Conservation (phyloP, 352 stramenopile genomes). For the Phytopythium kandeliae region DNA sequence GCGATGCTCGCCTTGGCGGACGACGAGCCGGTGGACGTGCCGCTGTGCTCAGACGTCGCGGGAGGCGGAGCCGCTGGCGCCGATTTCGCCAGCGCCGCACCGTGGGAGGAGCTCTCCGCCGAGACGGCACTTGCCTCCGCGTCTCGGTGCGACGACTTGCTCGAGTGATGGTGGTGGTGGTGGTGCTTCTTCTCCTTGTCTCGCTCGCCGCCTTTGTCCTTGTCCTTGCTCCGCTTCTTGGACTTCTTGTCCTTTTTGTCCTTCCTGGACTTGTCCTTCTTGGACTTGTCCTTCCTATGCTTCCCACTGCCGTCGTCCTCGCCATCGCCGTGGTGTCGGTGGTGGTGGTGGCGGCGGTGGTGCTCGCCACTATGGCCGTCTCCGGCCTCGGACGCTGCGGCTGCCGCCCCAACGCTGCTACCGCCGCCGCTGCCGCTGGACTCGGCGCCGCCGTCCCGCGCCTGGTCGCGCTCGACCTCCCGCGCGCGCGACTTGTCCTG, state of each 20-base stretch:
- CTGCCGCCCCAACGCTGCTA: slow-evolving; percentile 10
- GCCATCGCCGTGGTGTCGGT: slow-evolving; percentile 4
- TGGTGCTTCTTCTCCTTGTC: slow-evolving; percentile 29
- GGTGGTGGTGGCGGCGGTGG: slow-evolving; percentile 12
- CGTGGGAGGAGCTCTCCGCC: not conserved
- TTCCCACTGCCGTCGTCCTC: slow-evolving; percentile 20
- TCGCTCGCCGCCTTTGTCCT: slow-evolving; percentile 22
- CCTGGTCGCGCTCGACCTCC: slow-evolving; percentile 7
- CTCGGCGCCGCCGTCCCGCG: slow-evolving; percentile 4
- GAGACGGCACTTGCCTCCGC: slow-evolving; percentile 3
- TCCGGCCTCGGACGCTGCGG: slow-evolving; percentile 6
- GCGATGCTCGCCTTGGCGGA: not conserved
- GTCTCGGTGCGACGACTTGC: slow-evolving; percentile 15
- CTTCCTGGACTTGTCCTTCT: slow-evolving; percentile 43
- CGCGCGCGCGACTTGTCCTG: slow-evolving; percentile 21
- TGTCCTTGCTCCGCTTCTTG: slow-evolving; percentile 73
- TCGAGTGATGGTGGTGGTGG: slow-evolving; percentile 16
- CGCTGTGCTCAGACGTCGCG: not conserved
- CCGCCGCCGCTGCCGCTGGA: slow-evolving; percentile 5
- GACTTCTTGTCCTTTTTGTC: slow-evolving; percentile 68
- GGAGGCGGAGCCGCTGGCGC: not conserved
- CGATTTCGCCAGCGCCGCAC: not conserved
- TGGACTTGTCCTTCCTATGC: slow-evolving; percentile 44
- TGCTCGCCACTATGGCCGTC: slow-evolving; percentile 20
- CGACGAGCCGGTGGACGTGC: not conserved